Evolutionary conservation across 2,329 filamentous ascomycete species (phyloP).

Genomic region (Tolypocladium amazonense): DNA sequence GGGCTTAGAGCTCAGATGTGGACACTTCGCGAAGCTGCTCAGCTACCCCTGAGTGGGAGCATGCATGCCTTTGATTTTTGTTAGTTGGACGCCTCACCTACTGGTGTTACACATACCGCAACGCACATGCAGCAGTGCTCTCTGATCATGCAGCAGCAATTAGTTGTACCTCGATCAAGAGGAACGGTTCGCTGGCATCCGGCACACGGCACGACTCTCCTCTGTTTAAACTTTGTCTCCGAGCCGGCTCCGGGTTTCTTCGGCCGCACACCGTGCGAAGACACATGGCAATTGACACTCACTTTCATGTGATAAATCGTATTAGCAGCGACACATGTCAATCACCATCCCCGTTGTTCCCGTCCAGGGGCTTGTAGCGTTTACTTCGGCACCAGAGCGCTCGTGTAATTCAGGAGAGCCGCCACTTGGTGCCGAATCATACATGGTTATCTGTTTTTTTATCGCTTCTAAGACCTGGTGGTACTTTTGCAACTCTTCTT

Average conservation of each 20-base stretch:
- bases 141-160: background rate
- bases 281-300: background rate
- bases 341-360: background rate
- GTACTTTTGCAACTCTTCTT: background rate
- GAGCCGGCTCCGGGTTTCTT: no score
- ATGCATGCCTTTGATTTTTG: background rate
- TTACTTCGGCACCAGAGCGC: background rate
- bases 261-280: no score
- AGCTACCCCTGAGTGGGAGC: background rate
- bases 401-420: background rate
- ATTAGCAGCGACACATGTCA: background rate
- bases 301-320: background rate
- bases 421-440: background rate
- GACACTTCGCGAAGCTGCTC: background rate
- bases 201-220: no score
- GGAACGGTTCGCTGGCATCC: background rate
- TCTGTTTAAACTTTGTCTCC: no score
- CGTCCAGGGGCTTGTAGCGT: background rate
- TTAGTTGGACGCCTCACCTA: background rate
- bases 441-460: no score
- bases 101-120: background rate
- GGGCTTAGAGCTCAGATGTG: background rate
- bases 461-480: background rate
- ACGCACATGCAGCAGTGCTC: background rate
- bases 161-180: background rate